Base-by-base conservation (phyloP, 2,329 filamentous ascomycete species). In the Nectriaceae sp. region DNA sequence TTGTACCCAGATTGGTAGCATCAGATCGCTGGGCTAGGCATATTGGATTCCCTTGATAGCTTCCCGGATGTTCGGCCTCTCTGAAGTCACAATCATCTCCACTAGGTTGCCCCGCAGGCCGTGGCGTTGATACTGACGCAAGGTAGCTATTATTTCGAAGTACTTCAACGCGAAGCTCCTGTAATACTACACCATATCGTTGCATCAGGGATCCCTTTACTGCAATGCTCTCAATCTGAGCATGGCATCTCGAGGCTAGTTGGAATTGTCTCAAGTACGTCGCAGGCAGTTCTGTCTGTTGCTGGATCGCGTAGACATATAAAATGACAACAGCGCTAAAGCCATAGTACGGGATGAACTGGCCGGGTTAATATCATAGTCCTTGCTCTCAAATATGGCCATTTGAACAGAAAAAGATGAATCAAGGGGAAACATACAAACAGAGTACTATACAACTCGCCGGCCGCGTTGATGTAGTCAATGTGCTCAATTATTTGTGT, bases 321-420 rank as follows among this genome's bases (percentile, higher is more conserved):
- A 76, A 59, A 1, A 76, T 65, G 1, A 74, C 70, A 3, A 73
- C 69, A 0, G 74, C 74, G 11, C 64, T 74, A 38, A 76, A 77
- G 1, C 68, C 72, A 44, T 71, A 73, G 45, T 77, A 76, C 20
- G 72, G 71, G 1, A 63, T 67, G 38, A 70, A 68, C 66, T 69
- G 10, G 13, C n/a, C 2, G 20, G 43, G 73, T 62, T 65, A 3
- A 68, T 1, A 16, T 66, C 2, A 65, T 63, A 8, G 70, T 70
- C 4, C 64, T 62, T 59, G 69, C 68, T 3, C 71, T 72, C 2
- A 71, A 71, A n/a, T 31, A 31, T 31, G 15, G 8, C 26, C 8
- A 11, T 37, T 18, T 6, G 11, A 11, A 11, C 33, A 37, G 10
- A 18, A 11, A 18, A 11, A 6, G 33, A n/a, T n/a, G 10, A 37